phyloP scores from a whole-genome alignment of 176 grass and related monocot species.

The Areca catechu region DNA sequence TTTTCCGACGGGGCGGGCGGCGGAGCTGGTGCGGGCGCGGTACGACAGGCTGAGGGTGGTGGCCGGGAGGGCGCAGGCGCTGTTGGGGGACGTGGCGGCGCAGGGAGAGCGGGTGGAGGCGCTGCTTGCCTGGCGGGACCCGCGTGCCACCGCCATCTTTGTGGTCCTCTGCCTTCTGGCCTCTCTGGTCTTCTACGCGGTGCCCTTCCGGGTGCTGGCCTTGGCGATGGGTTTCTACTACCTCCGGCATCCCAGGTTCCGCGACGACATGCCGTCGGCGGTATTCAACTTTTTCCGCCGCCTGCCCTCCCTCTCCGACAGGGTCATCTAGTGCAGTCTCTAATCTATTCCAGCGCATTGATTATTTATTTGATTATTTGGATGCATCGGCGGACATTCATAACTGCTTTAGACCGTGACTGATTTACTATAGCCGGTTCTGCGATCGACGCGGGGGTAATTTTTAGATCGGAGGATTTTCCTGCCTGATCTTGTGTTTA shows the following conservation, averaged over 20 bases:
- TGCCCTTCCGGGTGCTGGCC: slow-evolving; percentile 67
- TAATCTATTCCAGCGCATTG: no score
- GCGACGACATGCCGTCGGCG: slow-evolving; percentile 82
- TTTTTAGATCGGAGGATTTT: no score
- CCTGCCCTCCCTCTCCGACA: slow-evolving; percentile 66
- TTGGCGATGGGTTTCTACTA: slow-evolving; percentile 69
- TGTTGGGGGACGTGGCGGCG: slow-evolving; percentile 85
- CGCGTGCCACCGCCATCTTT: slow-evolving; percentile 71
- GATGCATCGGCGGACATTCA: no score
- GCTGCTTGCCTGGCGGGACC: slow-evolving; percentile 82
- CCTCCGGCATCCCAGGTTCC: slow-evolving; percentile 83
- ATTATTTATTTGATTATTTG: no score
- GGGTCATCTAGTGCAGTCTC: slow-evolving; percentile 42
- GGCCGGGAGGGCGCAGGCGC: slow-evolving; percentile 72
- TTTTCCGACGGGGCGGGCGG: slow-evolving; percentile 53
- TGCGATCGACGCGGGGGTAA: no score
- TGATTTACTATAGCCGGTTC: no score
- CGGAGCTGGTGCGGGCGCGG: slow-evolving; percentile 53
- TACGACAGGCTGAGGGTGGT: slow-evolving; percentile 85
- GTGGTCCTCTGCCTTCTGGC: slow-evolving; percentile 39
- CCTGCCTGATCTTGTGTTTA: no score
- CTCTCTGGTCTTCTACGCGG: slow-evolving; percentile 60
- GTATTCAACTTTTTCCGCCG: slow-evolving; percentile 95
- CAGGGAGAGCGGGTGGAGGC: slow-evolving; percentile 87
- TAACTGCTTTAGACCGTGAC: no score